Percentiles rank a stretch among this genome's conserved stretches.
Conservation (phyloP, 169 alveolate species). For the Toxoplasma gondii region DNA sequence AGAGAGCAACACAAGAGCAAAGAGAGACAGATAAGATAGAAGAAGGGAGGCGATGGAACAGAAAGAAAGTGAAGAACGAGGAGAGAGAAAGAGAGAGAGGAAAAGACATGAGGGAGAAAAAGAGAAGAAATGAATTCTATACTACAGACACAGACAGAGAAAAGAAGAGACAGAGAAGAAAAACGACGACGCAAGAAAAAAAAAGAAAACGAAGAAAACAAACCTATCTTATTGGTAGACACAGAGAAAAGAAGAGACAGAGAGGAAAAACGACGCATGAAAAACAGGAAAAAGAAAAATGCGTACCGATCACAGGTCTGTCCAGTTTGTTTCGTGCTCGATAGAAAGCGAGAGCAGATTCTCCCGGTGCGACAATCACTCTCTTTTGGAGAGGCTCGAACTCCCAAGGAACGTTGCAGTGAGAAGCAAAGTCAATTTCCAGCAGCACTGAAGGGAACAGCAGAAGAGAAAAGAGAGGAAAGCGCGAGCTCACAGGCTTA, state of each 20-base stretch:
- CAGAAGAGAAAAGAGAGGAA: neutral
- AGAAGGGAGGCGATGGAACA: neutral
- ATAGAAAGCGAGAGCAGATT: conserved; percentile 90
- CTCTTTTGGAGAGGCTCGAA: conserved; percentile 86
- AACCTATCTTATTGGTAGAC: neutral
- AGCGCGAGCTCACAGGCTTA: neutral
- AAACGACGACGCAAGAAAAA: neutral
- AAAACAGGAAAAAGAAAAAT: neutral
- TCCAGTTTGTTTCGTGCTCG: conserved; percentile 82
- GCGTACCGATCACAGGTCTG: conserved; percentile 80
- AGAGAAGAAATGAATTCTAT: neutral
- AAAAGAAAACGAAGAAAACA: neutral
- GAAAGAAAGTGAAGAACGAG: neutral
- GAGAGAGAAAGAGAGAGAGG: neutral
- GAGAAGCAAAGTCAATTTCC: conserved; percentile 58
- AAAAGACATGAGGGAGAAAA: neutral
- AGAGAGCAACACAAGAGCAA: neutral
- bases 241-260: neutral
- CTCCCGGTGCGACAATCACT: conserved; percentile 88
- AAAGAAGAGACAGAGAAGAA: neutral
- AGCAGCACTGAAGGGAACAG: neutral
- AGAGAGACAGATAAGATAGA: too few species aligned
- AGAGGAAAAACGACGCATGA: neutral
- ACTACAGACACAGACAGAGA: neutral
- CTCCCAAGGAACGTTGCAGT: conserved; percentile 83